These are phyloP conservation scores for Aspergillus heteromorphus DNA, from an alignment of 495 filamentous ascomycete genomes.

Conservation along the genomic window DNA sequence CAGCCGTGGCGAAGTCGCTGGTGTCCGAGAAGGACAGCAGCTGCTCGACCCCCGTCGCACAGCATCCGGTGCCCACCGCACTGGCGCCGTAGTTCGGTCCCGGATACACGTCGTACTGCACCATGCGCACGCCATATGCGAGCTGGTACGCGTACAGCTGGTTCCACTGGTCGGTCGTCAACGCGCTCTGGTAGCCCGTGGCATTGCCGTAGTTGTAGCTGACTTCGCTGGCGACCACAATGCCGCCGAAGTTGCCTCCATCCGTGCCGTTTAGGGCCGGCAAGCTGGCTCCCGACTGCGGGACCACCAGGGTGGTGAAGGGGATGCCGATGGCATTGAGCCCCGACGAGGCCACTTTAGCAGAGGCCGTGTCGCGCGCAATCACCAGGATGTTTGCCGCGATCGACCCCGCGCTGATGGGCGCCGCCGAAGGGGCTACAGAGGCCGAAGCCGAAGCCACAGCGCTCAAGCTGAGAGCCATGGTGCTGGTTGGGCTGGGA, in stretches of 20 bases:
- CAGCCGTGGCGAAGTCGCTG: conserved; percentile 45
- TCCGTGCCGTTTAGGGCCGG: conserved; percentile 44
- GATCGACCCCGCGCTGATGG: conserved; percentile 19
- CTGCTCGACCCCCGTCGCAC: conserved; percentile 46
- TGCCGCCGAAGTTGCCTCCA: conserved; percentile 52
- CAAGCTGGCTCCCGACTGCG: conserved; percentile 44
- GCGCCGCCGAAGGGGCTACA: conserved; percentile 13
- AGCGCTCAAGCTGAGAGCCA: conserved; percentile 20
- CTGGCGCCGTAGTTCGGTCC: conserved; percentile 44
- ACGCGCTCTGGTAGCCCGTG: conserved; percentile 43
- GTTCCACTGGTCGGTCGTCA: conserved; percentile 54
- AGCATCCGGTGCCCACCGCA: conserved; percentile 40
- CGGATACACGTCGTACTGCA: conserved; percentile 54
- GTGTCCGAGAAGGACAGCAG: conserved; percentile 44
- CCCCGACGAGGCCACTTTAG: conserved; percentile 43
- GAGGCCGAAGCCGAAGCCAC: background rate
- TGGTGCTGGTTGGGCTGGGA: conserved; percentile 16
- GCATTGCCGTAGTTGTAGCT: conserved; percentile 47
- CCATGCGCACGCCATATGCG: conserved; percentile 54
- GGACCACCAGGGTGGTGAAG: conserved; percentile 49
- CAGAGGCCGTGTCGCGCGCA: conserved; percentile 45
- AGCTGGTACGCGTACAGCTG: conserved; percentile 53
- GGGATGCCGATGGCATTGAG: conserved; percentile 60
- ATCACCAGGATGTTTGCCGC: conserved; percentile 53
- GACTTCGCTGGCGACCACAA: conserved; percentile 52